phyloP scores from a whole-genome alignment of 2,329 filamentous ascomycete genomes.

The Amauroascus niger region DNA sequence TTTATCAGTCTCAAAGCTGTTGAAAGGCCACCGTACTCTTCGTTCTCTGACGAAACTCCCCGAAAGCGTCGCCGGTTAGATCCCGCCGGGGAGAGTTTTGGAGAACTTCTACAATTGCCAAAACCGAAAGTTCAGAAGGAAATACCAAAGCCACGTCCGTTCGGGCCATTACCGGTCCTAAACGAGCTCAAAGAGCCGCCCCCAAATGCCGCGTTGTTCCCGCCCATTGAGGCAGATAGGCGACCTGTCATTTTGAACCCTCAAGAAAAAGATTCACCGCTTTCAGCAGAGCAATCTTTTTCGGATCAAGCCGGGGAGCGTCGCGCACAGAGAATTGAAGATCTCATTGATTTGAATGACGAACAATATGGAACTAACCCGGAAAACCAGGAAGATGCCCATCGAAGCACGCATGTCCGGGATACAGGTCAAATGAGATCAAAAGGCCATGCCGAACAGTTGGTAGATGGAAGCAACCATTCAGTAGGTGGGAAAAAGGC shows the following conservation, averaged over 20 bases:
- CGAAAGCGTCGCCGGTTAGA: constrained; percentile 40
- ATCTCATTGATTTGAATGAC: constrained; percentile 2
- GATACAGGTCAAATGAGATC: not conserved
- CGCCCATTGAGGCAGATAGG: constrained; percentile 48
- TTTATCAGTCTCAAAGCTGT: constrained; percentile 42
- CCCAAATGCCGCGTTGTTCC: constrained; percentile 51
- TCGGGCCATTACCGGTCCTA: constrained; percentile 41
- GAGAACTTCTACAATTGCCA: constrained; percentile 40
- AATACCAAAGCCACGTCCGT: constrained; percentile 33
- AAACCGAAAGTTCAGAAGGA: constrained; percentile 41
- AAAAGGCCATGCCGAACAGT: not conserved
- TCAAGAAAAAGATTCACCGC: constrained; percentile 21
- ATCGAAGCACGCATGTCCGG: not conserved
- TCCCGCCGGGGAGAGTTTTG: constrained; percentile 28
- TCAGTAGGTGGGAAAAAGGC: constrained; percentile 15
- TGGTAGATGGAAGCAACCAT: not conserved
- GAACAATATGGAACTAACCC: not conserved
- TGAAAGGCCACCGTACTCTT: constrained; percentile 37
- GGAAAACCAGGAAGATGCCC: not conserved
- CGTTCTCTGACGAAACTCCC: constrained; percentile 31
- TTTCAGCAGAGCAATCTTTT: constrained; percentile 14
- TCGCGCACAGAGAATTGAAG: constrained; percentile 7
- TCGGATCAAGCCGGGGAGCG: constrained; percentile 13
- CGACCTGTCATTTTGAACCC: constrained; percentile 31
- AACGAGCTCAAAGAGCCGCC: constrained; percentile 56